phyloP scores from a whole-genome alignment of 83 land plant species.

The Isoetes engelmannii region DNA sequence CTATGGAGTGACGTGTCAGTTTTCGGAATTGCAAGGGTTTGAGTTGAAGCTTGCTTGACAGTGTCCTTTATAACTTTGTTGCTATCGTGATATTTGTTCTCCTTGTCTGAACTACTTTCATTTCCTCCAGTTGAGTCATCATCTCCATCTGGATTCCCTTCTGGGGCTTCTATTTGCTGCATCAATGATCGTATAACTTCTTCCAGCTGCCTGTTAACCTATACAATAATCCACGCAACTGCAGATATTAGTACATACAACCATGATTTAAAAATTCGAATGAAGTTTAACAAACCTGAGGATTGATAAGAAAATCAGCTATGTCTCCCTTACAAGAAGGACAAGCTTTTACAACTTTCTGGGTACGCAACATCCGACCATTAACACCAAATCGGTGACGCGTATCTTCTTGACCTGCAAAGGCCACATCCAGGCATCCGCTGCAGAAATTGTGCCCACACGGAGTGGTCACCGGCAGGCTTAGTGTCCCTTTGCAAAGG shows the following conservation, averaged over 20 bases:
- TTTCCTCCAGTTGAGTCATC: too few relatives aligned
- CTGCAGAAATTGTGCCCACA: conserved; percentile 4
- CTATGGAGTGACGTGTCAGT: too few relatives aligned
- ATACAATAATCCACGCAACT: background rate
- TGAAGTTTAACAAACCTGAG: background rate
- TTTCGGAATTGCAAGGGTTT: too few relatives aligned
- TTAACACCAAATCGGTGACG: background rate
- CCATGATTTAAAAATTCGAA: background rate
- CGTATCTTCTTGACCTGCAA: background rate
- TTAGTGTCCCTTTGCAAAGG: background rate
- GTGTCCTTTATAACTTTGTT: too few relatives aligned
- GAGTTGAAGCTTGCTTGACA: too few relatives aligned
- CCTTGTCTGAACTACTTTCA: too few relatives aligned
- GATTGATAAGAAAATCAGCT: background rate
- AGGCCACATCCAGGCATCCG: background rate
- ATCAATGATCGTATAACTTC: background rate
- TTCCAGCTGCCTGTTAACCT: background rate
- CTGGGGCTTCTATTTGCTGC: background rate
- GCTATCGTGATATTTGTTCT: too few relatives aligned
- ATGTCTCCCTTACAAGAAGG: background rate
- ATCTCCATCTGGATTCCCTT: too few relatives aligned
- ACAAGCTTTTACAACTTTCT: background rate
- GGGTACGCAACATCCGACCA: background rate
- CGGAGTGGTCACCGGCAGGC: background rate
- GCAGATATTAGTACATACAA: background rate